Evolutionary conservation across 306 rosid genomes (phyloP).

Genomic region (Rosa multiflora): DNA sequence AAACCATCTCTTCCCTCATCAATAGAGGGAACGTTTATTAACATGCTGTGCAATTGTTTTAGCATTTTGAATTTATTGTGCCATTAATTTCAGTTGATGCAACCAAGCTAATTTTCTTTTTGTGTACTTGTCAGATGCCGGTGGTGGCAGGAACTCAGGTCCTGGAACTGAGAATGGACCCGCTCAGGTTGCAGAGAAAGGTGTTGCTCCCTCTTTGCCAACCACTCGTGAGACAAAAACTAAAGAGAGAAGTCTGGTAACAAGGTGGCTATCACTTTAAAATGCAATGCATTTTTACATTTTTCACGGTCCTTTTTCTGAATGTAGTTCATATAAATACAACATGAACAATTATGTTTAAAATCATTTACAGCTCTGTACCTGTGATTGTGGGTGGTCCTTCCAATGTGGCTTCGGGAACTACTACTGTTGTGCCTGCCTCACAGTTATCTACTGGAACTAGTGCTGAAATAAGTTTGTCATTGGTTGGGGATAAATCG

Average conservation of each 20-base stretch:
- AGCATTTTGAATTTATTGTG: slow-evolving; percentile 3
- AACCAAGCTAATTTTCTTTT: slow-evolving; percentile 26
- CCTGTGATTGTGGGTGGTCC: slow-evolving; percentile 53
- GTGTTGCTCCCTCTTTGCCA: slow-evolving; percentile 34
- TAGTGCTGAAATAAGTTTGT: slow-evolving; percentile 43
- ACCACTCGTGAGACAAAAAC: slow-evolving; percentile 56
- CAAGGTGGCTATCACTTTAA: slow-evolving; percentile 46
- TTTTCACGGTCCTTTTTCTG: neutral
- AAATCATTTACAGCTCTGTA: slow-evolving; percentile 53
- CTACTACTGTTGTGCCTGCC: slow-evolving; percentile 38
- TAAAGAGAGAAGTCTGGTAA: slow-evolving; percentile 53
- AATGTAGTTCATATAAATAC: neutral
- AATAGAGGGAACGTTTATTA: neutral
- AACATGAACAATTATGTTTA: slow-evolving; percentile 23
- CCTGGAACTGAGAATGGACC: slow-evolving; percentile 66
- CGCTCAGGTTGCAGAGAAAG: slow-evolving; percentile 62
- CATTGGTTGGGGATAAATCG: slow-evolving; percentile 41
- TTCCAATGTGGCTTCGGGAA: slow-evolving; percentile 45
- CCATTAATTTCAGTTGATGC: slow-evolving; percentile 22
- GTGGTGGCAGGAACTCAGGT: slow-evolving; percentile 61
- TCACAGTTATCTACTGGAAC: slow-evolving; percentile 35
- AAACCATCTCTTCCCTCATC: neutral
- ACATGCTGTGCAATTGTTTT: neutral
- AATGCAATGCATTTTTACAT: slow-evolving; percentile 4
- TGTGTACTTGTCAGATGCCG: slow-evolving; percentile 58